phyloP scores from a whole-genome alignment of 108 stramenopile genomes.

The Skeletonema potamos region DNA sequence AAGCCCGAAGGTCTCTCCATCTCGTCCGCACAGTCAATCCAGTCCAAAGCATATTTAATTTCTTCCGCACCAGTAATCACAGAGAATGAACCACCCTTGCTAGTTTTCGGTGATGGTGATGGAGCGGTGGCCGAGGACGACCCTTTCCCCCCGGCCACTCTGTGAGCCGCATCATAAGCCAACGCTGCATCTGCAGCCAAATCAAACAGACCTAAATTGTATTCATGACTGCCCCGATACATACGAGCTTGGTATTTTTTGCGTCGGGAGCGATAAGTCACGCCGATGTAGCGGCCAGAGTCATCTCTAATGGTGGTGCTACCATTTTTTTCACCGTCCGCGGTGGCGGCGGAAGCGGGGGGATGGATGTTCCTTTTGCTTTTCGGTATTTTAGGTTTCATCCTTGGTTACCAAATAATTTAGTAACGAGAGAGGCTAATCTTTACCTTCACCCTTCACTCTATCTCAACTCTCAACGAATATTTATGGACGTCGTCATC shows the following conservation, averaged over 20 bases:
- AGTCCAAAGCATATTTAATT: conserved; percentile 5
- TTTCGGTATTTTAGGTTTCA: neutral
- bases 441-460: no score
- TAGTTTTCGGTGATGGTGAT: neutral
- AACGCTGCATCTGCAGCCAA: conserved; percentile 32
- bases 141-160: conserved; percentile 3
- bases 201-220: conserved; percentile 35
- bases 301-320: neutral
- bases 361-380: neutral
- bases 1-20: neutral
- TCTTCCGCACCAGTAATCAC: neutral
- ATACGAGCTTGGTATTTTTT: conserved; percentile 32
- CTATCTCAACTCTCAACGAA: no score
- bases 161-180: conserved; percentile 27
- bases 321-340: neutral
- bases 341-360: neutral
- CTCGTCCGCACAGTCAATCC: conserved; percentile 10
- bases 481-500: no score
- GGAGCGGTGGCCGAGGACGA: neutral
- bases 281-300: conserved; percentile 12
- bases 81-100: neutral
- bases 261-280: conserved; percentile 21
- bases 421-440: no score
- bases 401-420: neutral
- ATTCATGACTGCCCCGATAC: conserved; percentile 36